Conservation (phyloP, 1,284 basidiomycete species). For the Sporisorium iseilematis-ciliati region DNA sequence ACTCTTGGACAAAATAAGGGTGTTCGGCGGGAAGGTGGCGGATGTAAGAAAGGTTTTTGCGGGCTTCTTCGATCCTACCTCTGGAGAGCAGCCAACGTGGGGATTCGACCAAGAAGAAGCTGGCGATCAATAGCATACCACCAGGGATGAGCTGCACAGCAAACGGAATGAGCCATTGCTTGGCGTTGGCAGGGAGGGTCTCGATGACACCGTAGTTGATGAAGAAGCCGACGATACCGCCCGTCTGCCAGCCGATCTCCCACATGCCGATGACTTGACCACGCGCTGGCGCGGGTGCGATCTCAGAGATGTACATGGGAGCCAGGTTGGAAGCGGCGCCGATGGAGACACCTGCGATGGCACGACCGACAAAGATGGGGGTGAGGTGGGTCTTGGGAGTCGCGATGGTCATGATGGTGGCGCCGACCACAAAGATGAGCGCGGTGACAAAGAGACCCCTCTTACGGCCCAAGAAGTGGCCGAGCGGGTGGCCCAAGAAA, state of each 20-base stretch:
- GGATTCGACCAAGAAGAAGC: conserved; percentile 74
- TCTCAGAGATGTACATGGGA: conserved; percentile 71
- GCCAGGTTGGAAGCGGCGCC: conserved; percentile 65
- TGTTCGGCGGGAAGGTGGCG: conserved; percentile 59
- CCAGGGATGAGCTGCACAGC: conserved; percentile 74
- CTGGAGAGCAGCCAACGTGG: conserved; percentile 77
- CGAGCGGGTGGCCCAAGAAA: conserved; percentile 47
- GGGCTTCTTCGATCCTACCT: conserved; percentile 68
- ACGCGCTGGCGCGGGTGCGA: conserved; percentile 71
- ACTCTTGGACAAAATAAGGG: conserved; percentile 54
- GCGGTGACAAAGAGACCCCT: conserved; percentile 51
- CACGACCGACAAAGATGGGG: conserved; percentile 68
- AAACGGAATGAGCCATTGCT: conserved; percentile 74
- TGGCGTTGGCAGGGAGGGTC: conserved; percentile 68
- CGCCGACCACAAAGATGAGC: conserved; percentile 62
- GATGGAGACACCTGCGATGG: conserved; percentile 71
- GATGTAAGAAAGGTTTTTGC: conserved; percentile 55
- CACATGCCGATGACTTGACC: conserved; percentile 74
- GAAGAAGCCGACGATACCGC: conserved; percentile 69
- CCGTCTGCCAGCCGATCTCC: conserved; percentile 72
- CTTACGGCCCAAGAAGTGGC: conserved; percentile 43
- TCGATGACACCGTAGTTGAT: conserved; percentile 72
- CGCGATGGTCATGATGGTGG: conserved; percentile 58
- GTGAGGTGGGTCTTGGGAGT: conserved; percentile 39
- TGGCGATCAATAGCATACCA: conserved; percentile 69